phyloP scores from a whole-genome alignment of 169 alveolate species.

The Theileria orientalis region DNA sequence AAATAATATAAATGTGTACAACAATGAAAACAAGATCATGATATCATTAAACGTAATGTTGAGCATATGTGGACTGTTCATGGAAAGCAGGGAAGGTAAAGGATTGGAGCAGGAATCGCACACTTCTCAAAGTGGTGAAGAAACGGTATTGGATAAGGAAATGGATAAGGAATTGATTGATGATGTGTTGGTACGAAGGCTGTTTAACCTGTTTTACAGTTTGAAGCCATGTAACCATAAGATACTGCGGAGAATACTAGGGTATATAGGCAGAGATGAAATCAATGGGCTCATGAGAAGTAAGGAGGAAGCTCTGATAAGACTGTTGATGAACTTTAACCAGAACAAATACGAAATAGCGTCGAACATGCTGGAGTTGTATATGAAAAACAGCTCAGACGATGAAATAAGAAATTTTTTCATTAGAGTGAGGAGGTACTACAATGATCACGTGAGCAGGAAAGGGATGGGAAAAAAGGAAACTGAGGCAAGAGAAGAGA shows the following conservation, averaged over 20 bases:
- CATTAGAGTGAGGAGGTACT: too few relatives aligned
- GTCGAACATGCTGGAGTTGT: not conserved
- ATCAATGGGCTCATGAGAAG: not conserved
- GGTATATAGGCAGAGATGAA: not conserved
- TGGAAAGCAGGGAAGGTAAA: not conserved
- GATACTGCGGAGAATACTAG: not conserved
- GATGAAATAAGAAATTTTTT: too few relatives aligned
- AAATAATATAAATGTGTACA: too few relatives aligned
- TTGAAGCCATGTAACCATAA: not conserved
- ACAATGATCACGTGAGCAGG: too few relatives aligned
- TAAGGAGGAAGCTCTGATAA: too few relatives aligned
- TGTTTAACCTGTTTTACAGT: too few relatives aligned
- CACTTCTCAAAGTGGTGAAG: too few relatives aligned
- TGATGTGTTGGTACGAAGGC: too few relatives aligned
- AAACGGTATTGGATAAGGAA: not conserved
- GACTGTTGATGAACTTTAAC: not conserved
- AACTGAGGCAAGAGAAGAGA: too few relatives aligned
- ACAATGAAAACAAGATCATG: not conserved
- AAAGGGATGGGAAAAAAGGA: too few relatives aligned
- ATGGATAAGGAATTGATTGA: too few relatives aligned
- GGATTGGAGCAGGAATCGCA: not conserved
- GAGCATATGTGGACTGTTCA: not conserved
- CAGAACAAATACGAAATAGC: not conserved
- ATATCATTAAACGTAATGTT: not conserved
- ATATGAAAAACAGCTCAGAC: too few relatives aligned